Conservation (phyloP, 768 basidiomycete genomes). For the Tricholoma flavovirens region DNA sequence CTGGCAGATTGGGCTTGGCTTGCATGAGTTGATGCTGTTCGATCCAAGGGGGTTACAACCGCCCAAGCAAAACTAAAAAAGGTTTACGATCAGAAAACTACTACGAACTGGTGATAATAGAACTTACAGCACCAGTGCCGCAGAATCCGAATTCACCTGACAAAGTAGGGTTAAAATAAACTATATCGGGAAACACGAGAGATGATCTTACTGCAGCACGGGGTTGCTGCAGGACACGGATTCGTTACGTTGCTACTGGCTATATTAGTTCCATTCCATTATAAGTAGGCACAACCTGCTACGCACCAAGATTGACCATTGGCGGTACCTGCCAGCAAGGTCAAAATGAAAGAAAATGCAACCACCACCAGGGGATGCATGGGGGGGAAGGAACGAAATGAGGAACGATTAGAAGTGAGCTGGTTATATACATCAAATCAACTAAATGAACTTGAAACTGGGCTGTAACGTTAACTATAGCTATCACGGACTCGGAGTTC, state of each 20-base stretch:
- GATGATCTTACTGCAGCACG: slow-evolving; percentile 45
- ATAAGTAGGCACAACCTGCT: not conserved
- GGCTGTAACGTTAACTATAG: too few species aligned
- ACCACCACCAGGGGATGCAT: slow-evolving; percentile 12
- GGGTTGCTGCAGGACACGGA: slow-evolving; percentile 38
- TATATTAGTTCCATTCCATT: not conserved
- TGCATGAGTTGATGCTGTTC: slow-evolving; percentile 56
- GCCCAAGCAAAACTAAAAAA: slow-evolving; percentile 65
- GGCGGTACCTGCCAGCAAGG: slow-evolving; percentile 7
- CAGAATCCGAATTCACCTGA: slow-evolving; percentile 53
- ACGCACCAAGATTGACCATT: slow-evolving; percentile 12
- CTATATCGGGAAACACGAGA: not conserved
- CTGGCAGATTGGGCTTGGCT: slow-evolving; percentile 67
- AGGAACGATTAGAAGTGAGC: slow-evolving; percentile 1
- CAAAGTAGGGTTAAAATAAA: not conserved
- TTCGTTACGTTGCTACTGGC: slow-evolving; percentile 35
- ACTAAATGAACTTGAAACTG: too few species aligned
- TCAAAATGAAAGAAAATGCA: slow-evolving; percentile 9
- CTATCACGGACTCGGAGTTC: too few species aligned
- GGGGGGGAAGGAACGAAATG: not conserved
- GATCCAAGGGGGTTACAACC: slow-evolving; percentile 84
- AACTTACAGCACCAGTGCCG: slow-evolving; percentile 38
- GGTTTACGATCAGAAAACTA: slow-evolving; percentile 3
- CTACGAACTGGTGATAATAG: not conserved
- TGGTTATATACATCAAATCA: not conserved